A percentile compares a stretch with the other conserved stretches of the same genome.
Conservation (phyloP, 345 rosid genomes). For the Camelina hispida region DNA sequence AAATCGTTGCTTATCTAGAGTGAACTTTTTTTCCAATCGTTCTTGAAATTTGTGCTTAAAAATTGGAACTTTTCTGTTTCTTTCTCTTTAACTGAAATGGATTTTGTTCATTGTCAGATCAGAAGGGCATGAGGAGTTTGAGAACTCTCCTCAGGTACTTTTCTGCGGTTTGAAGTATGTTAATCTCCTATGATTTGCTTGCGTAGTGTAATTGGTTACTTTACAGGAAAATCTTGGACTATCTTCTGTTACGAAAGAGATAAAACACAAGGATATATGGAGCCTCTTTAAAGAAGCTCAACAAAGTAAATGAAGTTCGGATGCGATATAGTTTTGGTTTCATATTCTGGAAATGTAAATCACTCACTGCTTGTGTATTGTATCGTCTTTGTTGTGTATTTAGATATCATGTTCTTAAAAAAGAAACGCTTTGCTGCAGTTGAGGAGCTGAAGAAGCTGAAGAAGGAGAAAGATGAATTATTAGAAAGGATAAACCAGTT, state of each 20-base stretch:
- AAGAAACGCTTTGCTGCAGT: constrained; percentile 67
- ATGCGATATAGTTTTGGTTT: constrained; percentile 6
- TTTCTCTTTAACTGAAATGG: background rate
- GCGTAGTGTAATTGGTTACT: constrained; percentile 13
- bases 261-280: constrained; percentile 61
- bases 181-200: background rate
- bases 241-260: constrained; percentile 45
- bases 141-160: constrained; percentile 51
- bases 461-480: constrained; percentile 58
- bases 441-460: constrained; percentile 60
- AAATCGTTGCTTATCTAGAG: background rate
- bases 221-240: constrained; percentile 48
- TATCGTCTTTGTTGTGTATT: constrained; percentile 1
- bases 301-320: constrained; percentile 49
- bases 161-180: background rate
- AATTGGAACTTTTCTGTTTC: no score
- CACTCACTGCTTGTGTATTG: constrained; percentile 6
- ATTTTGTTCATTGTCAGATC: constrained; percentile 37
- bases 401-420: constrained; percentile 73
- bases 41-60: background rate
- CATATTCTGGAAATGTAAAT: background rate
- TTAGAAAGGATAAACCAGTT: constrained; percentile 57
- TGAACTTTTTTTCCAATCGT: background rate
- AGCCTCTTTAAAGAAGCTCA: constrained; percentile 76
- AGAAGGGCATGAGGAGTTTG: constrained; percentile 43